Conservation (phyloP, 257 asterid species). For the Petunia axillaris region DNA sequence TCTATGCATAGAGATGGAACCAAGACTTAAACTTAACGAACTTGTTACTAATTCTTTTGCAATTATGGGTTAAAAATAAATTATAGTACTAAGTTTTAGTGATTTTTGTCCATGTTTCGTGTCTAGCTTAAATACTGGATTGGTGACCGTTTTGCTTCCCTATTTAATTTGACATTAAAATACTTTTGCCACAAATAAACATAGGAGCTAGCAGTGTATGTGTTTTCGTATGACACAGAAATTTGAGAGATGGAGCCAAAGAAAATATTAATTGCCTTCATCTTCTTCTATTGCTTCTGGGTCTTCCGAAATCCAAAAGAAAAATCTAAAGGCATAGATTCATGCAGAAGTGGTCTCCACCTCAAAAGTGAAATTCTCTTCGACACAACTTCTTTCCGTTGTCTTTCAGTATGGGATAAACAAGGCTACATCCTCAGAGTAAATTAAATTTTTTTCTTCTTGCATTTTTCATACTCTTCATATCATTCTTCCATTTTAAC, state of each 20-base stretch:
- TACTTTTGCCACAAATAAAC: too few species aligned
- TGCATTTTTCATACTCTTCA: background rate
- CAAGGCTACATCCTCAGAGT: constrained; percentile 79
- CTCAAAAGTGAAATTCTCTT: constrained; percentile 47
- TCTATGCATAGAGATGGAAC: too few species aligned
- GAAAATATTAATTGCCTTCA: background rate
- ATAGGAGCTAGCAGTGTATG: too few species aligned
- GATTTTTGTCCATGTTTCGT: too few species aligned
- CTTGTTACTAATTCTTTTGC: too few species aligned
- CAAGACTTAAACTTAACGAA: too few species aligned
- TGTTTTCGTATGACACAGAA: too few species aligned
- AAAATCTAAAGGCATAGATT: constrained; percentile 57
- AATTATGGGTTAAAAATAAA: too few species aligned
- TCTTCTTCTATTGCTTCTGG: background rate
- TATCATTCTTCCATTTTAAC: background rate
- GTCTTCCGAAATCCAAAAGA: constrained; percentile 28
- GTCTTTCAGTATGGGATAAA: constrained; percentile 64
- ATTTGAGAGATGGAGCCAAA: background rate
- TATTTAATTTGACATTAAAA: too few species aligned
- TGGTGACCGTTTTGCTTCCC: too few species aligned
- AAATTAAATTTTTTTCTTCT: constrained; percentile 27
- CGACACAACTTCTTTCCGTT: constrained; percentile 56
- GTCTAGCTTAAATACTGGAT: too few species aligned
- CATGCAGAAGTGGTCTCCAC: constrained; percentile 53
- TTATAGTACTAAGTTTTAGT: too few species aligned